phyloP scores from a whole-genome alignment of 176 grass and related monocot species.

The Zizania latifolia region DNA sequence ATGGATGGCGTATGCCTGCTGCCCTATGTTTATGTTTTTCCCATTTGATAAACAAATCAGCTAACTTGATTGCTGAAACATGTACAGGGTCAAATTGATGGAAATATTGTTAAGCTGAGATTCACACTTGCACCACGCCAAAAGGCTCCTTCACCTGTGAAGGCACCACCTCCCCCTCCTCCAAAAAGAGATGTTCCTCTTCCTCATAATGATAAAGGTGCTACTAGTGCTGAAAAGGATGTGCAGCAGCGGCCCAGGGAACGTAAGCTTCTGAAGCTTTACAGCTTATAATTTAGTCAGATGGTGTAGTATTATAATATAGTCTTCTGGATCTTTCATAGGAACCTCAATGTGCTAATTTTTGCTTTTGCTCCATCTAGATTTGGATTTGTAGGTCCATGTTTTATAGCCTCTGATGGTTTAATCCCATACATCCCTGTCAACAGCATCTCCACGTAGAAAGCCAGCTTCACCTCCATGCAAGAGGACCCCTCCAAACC shows the following conservation, averaged over 20 bases:
- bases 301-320: background rate
- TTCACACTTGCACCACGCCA: slow-evolving; percentile 82
- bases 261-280: slow-evolving; percentile 49
- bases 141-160: slow-evolving; percentile 63
- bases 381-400: background rate
- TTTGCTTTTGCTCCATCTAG: slow-evolving; percentile 4
- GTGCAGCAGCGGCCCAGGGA: slow-evolving; percentile 45
- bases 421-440: slow-evolving; percentile 1
- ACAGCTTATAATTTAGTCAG: background rate
- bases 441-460: slow-evolving; percentile 66
- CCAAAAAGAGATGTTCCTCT: slow-evolving; percentile 69
- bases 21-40: background rate
- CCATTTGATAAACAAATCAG: background rate
- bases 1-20: slow-evolving; percentile 91
- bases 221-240: slow-evolving; percentile 65
- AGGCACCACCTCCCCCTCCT: slow-evolving; percentile 50
- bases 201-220: slow-evolving; percentile 72
- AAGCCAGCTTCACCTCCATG: slow-evolving; percentile 56
- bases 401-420: background rate
- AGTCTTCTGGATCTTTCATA: background rate
- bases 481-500: slow-evolving; percentile 62
- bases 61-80: background rate
- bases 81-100: slow-evolving; percentile 93
- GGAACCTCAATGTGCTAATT: background rate
- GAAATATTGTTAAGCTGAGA: slow-evolving; percentile 80